phyloP scores from a whole-genome alignment of 1,284 basidiomycete species.

The Cystobasidium sp. region DNA sequence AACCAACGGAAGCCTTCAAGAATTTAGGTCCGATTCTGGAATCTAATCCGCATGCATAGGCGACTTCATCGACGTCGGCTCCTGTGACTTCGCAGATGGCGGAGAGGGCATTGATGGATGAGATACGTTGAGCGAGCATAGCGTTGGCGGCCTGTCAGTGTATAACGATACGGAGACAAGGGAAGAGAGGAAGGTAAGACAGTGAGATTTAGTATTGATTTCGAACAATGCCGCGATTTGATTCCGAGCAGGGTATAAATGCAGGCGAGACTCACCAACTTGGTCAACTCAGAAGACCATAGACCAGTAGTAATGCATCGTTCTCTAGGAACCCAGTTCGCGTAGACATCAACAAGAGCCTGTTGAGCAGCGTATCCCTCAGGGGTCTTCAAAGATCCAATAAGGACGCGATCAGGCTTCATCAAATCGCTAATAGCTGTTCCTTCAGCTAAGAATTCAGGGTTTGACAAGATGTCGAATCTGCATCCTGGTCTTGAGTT shows the following conservation, averaged over 20 bases:
- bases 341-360: constrained; percentile 79
- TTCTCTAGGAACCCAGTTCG: constrained; percentile 89
- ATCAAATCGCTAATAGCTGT: constrained; percentile 91
- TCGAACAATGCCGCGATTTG: not conserved
- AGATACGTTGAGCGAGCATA: constrained; percentile 94
- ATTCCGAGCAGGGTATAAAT: not conserved
- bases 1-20: constrained; percentile 93
- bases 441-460: constrained; percentile 97
- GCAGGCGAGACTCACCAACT: constrained; percentile 64
- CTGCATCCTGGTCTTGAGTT: constrained; percentile 88
- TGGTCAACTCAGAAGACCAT: constrained; percentile 98
- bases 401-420: constrained; percentile 90
- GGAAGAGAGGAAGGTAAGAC: not conserved
- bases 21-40: constrained; percentile 92
- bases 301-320: constrained; percentile 91
- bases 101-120: constrained; percentile 95
- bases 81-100: constrained; percentile 99
- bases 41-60: constrained; percentile 91
- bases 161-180: too few species aligned
- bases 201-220: not conserved
- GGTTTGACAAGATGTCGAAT: constrained; percentile 99
- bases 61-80: constrained; percentile 97
- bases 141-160: constrained; percentile 82
- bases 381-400: constrained; percentile 87
- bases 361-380: constrained; percentile 82